These are phyloP conservation scores for Clarireedia homoeocarpa DNA, from an alignment of 2,329 filamentous ascomycete species.

Conservation along the genomic window DNA sequence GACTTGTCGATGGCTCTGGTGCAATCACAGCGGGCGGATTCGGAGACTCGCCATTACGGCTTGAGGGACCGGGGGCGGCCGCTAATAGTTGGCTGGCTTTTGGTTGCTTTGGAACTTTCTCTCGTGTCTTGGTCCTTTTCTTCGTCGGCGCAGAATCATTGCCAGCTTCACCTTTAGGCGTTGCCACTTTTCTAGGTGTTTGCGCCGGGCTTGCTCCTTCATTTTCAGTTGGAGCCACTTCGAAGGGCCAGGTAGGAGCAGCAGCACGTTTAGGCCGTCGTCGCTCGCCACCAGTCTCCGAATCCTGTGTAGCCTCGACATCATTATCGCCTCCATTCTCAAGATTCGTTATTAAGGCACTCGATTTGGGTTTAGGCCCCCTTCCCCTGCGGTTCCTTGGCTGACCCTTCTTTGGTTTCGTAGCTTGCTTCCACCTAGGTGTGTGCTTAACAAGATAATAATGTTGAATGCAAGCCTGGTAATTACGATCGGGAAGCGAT, in stretches of 20 bases:
- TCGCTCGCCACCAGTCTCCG: conserved; percentile 49
- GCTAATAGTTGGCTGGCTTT: conserved; percentile 28
- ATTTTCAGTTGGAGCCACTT: conserved; percentile 49
- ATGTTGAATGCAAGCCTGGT: conserved; percentile 75
- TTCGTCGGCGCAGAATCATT: conserved; percentile 31
- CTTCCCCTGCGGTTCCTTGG: conserved; percentile 49
- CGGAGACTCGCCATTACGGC: conserved; percentile 18
- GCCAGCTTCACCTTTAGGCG: conserved; percentile 36
- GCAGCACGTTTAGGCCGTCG: conserved; percentile 51
- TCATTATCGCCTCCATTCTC: conserved; percentile 26
- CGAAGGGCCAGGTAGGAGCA: conserved; percentile 65
- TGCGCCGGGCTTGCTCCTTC: conserved; percentile 50
- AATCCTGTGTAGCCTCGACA: conserved; percentile 28
- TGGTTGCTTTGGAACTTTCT: conserved; percentile 25
- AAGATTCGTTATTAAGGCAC: conserved; percentile 58
- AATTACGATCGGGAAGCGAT: conserved; percentile 58
- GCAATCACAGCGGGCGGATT: conserved; percentile 12
- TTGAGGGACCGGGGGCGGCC: conserved; percentile 19
- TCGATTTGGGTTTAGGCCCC: conserved; percentile 49
- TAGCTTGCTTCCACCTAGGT: conserved; percentile 56
- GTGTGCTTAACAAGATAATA: conserved; percentile 81
- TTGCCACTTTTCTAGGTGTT: conserved; percentile 46
- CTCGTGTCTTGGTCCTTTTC: conserved; percentile 28
- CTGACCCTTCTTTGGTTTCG: conserved; percentile 39
- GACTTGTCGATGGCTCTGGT: conserved; percentile 10